Evolutionary conservation across 2,329 filamentous ascomycete species (phyloP).

Genomic region (Ophiostoma ulmi): DNA sequence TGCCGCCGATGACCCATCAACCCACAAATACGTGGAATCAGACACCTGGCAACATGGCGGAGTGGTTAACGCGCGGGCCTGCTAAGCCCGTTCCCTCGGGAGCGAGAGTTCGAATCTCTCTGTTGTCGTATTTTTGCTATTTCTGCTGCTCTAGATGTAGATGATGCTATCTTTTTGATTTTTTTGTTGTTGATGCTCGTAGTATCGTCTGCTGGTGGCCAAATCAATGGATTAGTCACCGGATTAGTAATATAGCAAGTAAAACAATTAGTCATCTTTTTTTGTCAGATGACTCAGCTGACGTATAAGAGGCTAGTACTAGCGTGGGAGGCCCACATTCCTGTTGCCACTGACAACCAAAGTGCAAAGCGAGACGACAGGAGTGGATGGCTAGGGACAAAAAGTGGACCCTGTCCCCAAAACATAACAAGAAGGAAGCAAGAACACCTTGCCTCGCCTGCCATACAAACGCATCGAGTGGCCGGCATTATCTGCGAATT

Average conservation of each 20-base stretch:
- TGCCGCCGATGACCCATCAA: not conserved
- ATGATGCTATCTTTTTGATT: not conserved
- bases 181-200: not conserved
- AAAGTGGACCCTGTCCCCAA: conserved; percentile 14
- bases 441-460: not conserved
- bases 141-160: not conserved
- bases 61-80: conserved; percentile 19
- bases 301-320: not conserved
- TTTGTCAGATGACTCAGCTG: not conserved
- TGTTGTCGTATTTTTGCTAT: conserved; percentile 9
- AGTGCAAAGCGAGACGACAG: not conserved
- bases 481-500: not conserved
- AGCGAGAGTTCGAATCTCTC: conserved; percentile 19
- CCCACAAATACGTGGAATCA: not conserved
- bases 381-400: not conserved
- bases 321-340: conserved; percentile 13
- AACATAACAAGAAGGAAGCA: conserved; percentile 7
- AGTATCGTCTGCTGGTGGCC: not conserved
- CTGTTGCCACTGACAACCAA: conserved; percentile 23
- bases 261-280: not conserved
- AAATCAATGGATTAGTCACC: not conserved
- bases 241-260: not conserved
- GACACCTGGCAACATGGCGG: conserved; percentile 13
- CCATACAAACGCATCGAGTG: not conserved
- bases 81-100: conserved; percentile 19